A percentile compares a stretch with the other conserved stretches of the same genome.
Conservation (phyloP, 192 early-diverging fungal genomes). For the Lobulomyces angularis region DNA sequence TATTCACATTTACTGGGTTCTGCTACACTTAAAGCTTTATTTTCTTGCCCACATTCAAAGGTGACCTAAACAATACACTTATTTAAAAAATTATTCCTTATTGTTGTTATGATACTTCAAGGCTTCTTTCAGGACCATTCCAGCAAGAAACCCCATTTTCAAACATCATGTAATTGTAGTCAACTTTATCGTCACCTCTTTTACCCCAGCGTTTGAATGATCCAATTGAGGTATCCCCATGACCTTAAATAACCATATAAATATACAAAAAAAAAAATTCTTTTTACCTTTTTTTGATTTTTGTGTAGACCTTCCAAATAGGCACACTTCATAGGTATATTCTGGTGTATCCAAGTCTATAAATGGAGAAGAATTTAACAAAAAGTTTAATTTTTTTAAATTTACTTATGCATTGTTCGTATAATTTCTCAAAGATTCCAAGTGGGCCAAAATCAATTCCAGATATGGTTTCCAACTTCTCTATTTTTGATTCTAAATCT, state of each 20-base stretch:
- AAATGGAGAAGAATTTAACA: not conserved
- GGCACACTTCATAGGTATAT: slow-evolving; percentile 66
- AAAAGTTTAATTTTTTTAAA: too few species aligned
- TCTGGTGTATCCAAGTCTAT: slow-evolving; percentile 11
- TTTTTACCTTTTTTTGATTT: slow-evolving; percentile 48
- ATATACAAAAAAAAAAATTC: slow-evolving; percentile 11
- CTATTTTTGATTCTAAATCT: not conserved
- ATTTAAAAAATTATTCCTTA: too few species aligned
- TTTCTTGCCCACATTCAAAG: slow-evolving; percentile 65
- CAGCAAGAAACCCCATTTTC: slow-evolving; percentile 74
- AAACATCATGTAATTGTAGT: slow-evolving; percentile 54
- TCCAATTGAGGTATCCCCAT: slow-evolving; percentile 10
- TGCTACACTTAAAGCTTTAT: slow-evolving; percentile 51
- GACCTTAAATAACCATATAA: slow-evolving; percentile 25
- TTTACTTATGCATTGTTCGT: slow-evolving; percentile 64
- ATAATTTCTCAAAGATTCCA: slow-evolving; percentile 53
- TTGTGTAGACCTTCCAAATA: slow-evolving; percentile 67
- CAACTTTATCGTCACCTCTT: slow-evolving; percentile 25
- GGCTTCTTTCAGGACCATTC: slow-evolving; percentile 83
- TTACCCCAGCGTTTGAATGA: slow-evolving; percentile 25
- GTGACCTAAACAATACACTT: slow-evolving; percentile 17
- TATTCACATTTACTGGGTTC: slow-evolving; percentile 97
- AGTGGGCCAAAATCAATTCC: slow-evolving; percentile 59
- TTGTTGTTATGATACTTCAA: too few species aligned
- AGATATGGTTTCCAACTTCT: slow-evolving; percentile 35